Conservation (phyloP, 2,329 filamentous ascomycete genomes). For the Gnomoniopsis smithogilvyi region DNA sequence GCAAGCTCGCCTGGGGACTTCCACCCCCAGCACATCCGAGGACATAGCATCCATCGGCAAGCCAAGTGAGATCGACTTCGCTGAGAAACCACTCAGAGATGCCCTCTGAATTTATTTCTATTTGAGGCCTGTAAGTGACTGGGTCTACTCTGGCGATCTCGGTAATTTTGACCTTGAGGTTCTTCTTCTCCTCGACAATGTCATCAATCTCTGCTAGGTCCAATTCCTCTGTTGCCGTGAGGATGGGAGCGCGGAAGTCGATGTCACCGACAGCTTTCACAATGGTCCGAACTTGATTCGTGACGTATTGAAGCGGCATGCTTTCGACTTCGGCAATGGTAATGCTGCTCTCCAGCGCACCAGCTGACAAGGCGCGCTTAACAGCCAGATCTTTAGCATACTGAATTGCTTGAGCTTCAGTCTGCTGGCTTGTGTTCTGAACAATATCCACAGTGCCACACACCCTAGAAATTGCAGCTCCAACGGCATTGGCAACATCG, state of each 20-base stretch:
- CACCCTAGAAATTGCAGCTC: conserved; percentile 44
- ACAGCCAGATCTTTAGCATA: conserved; percentile 21
- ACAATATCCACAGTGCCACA: conserved; percentile 26
- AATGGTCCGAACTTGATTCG: conserved; percentile 31
- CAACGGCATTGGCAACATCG: conserved; percentile 47
- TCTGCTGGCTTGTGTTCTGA: conserved; percentile 20
- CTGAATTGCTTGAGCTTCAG: conserved; percentile 21
- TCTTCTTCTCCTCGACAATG: conserved; percentile 20
- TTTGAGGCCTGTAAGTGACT: conserved; percentile 31
- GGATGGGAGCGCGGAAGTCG: conserved; percentile 31
- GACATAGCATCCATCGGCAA: conserved; percentile 44
- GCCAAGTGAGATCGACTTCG: conserved; percentile 41
- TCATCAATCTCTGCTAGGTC: conserved; percentile 10
- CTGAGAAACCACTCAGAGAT: conserved; percentile 39
- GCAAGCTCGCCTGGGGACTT: conserved; percentile 32
- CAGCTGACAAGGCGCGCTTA: conserved; percentile 18
- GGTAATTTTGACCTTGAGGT: conserved; percentile 34
- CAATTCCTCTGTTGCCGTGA: conserved; percentile 16
- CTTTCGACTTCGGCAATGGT: conserved; percentile 39
- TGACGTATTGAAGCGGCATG: conserved; percentile 34
- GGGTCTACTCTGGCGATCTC: conserved; percentile 24
- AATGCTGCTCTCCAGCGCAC: conserved; percentile 26
- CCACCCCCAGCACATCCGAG: conserved; percentile 46
- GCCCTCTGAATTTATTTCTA: conserved; percentile 25
- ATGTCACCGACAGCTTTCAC: conserved; percentile 38